Conservation (phyloP, 306 rosid species). For the Alnus glutinosa region DNA sequence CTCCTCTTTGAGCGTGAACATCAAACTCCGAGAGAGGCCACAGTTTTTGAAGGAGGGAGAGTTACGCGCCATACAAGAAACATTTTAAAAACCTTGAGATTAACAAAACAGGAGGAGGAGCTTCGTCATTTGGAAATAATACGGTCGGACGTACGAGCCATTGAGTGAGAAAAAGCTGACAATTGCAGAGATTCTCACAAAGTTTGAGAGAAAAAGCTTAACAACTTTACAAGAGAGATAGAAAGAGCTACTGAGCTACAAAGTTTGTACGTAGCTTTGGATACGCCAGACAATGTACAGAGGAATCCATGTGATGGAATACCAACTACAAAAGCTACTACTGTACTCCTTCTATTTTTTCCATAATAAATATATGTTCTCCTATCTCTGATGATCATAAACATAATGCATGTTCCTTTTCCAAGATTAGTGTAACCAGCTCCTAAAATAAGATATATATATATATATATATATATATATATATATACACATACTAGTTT, state of each 20-base stretch:
- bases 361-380: too few relatives aligned
- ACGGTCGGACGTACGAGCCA: conserved; percentile 41
- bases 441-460: neutral
- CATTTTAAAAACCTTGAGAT: neutral
- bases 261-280: conserved; percentile 6
- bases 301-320: conserved; percentile 36
- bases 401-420: neutral
- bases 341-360: neutral
- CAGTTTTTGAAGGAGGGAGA: neutral
- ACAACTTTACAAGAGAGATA: conserved; percentile 25
- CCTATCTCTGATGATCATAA: too few relatives aligned
- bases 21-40: neutral
- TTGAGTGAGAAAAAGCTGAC: conserved; percentile 26
- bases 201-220: conserved; percentile 16
- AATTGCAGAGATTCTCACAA: conserved; percentile 41
- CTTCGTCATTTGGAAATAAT: conserved; percentile 56
- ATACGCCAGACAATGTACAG: conserved; percentile 29
- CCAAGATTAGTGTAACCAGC: neutral
- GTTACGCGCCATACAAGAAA: neutral
- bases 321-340: conserved; percentile 26
- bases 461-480: too few relatives aligned
- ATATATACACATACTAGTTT: too few relatives aligned
- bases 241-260: conserved; percentile 19
- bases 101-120: conserved; percentile 25
- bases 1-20: neutral